Conservation (phyloP, 805 yeast species). For the Kluyveromyces wickerhamii region DNA sequence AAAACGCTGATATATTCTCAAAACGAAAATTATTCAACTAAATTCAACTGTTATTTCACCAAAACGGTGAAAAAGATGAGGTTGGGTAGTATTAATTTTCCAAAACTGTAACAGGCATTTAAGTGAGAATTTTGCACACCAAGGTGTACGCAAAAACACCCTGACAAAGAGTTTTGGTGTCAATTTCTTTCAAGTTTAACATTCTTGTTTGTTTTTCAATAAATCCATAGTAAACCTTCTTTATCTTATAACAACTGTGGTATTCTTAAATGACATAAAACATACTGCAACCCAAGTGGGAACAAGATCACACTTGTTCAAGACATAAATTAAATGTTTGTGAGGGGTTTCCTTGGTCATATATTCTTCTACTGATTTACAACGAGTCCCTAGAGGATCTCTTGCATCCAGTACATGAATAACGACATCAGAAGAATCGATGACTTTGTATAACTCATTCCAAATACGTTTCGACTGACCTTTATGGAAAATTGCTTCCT, state of each 20-base stretch:
- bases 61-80: conserved; percentile 32
- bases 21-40: conserved; percentile 37
- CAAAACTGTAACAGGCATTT: conserved; percentile 96
- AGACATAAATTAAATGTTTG: conserved; percentile 87
- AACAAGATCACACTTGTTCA: conserved; percentile 95
- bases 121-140: conserved; percentile 33
- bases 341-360: conserved; percentile 92
- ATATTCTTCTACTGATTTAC: conserved; percentile 87
- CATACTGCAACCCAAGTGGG: conserved; percentile 99
- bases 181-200: no score
- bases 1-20: conserved; percentile 37
- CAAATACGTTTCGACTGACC: conserved; percentile 98
- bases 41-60: conserved; percentile 29
- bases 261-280: conserved; percentile 32
- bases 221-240: no score
- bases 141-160: conserved; percentile 37
- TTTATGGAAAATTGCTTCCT: conserved; percentile 90
- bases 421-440: conserved; percentile 95
- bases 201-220: no score
- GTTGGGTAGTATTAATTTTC: conserved; percentile 68
- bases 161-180: conserved; percentile 86
- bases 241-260: no score
- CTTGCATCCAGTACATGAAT: conserved; percentile 96
- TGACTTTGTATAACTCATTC: conserved; percentile 95
- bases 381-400: conserved; percentile 94